Percentiles rank a stretch among this genome's conserved stretches.
Conservation (phyloP, 2,329 filamentous ascomycete genomes). For the Mycogone perniciosa region DNA sequence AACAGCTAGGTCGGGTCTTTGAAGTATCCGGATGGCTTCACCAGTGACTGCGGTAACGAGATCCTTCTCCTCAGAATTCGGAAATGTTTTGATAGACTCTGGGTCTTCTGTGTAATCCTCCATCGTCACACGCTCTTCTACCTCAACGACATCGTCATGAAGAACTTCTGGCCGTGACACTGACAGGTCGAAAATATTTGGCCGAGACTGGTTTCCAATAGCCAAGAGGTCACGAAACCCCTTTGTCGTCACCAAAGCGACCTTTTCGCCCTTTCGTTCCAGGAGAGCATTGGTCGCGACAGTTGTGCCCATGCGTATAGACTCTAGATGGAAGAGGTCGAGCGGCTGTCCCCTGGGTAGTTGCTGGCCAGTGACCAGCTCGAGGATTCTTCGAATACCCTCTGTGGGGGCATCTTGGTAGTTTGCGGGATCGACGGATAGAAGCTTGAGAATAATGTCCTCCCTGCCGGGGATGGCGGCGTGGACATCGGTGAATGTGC, state of each 20-base stretch:
- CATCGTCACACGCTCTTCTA: constrained; percentile 68
- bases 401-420: constrained; percentile 69
- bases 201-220: constrained; percentile 68
- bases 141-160: constrained; percentile 63
- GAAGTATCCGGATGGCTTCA: constrained; percentile 61
- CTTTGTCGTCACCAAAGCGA: constrained; percentile 64
- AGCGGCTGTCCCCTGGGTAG: constrained; percentile 29
- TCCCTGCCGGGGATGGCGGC: constrained; percentile 60
- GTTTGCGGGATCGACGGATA: constrained; percentile 65
- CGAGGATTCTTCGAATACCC: constrained; percentile 52
- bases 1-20: constrained; percentile 48
- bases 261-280: constrained; percentile 65
- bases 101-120: constrained; percentile 71
- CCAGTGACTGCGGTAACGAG: constrained; percentile 62
- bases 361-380: constrained; percentile 25
- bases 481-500: constrained; percentile 64
- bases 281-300: constrained; percentile 73
- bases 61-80: constrained; percentile 44
- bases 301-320: constrained; percentile 75
- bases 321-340: constrained; percentile 42
- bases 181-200: constrained; percentile 66
- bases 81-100: constrained; percentile 32
- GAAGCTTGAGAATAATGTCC: constrained; percentile 64
- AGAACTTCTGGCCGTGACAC: constrained; percentile 63
- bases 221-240: constrained; percentile 66